Base-by-base conservation (phyloP, 225 moss, liverwort and hornwort species). In the Rhytidiadelphus loreus region DNA sequence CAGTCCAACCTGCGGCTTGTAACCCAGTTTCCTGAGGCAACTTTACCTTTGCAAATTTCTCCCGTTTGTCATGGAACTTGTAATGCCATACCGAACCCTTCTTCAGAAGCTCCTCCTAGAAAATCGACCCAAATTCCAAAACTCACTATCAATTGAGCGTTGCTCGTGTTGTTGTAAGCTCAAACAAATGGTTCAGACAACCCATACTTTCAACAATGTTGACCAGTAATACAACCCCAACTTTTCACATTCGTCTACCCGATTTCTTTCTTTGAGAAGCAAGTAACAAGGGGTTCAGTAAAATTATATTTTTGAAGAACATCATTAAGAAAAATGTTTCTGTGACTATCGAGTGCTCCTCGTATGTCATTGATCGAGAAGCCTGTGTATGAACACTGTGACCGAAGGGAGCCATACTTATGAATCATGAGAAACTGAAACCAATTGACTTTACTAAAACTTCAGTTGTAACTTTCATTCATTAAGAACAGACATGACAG, bases 51-150 rank as follows among this genome's bases (percentile, higher is more conserved):
- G 94, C 92, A 83, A 95, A 91, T 11, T 50, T 22, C 57, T 62
- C 8, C 14, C 93, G 91, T 52, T 86, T 58, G 46, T 95, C 92
- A 82, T 75, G 71, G 13, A 24, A 8, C 44, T 75, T 21, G 68
- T 57, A 95, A 83, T 95, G 91, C 93, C 92, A 93, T 11, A 83
- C 93, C 41, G 46, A 88, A 7, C 94, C 94, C 16, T 87, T 89
- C 89, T 93, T 92, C 50, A 93, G 77, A 88, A 95, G 93, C 63
- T 41, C 90, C 82, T 91, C 92, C 94, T 95, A 82, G 9, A 85
- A 81, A 30, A 50, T 41, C 12, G 28, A 58, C 19, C 63, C 72
- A 33, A 80, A 80, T 23, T 63, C 69, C 72, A 68, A 65, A 53
- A 32, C 16, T 15, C 37, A 30, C 6, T 77, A 77, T 57, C 76